Evolutionary conservation across 1,284 basidiomycete species (phyloP), one percentile per base, ranked within the genome.

Genomic region (Tilletia walkeri): DNA sequence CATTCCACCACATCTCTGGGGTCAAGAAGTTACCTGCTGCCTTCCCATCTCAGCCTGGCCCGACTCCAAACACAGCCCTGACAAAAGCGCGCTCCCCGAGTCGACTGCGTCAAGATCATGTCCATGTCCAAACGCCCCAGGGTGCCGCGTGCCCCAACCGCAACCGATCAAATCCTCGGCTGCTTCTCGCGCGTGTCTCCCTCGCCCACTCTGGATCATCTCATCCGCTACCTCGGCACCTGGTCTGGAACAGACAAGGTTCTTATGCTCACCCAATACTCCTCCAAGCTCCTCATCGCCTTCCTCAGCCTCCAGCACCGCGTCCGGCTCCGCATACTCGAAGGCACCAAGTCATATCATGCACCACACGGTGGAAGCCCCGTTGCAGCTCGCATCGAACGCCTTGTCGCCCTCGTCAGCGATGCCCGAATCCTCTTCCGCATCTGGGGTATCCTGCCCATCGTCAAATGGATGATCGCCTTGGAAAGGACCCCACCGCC

Each of bases 371-470:
- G 76, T 14, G 68, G 66, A 16, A 74, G 76, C 2, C 72, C 69
- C 12, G 73, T 73, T 14, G 78, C 76, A 0, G 69, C 73, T 65
- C 66, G 75, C 3, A 24, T 83, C 7, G 68, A 72, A 41, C 76
- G 74, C 53, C 75, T 83, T 18, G 69, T 69, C 48, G 67, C 73
- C 39, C 73, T 82, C 41, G 72, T 79, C 53, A 74, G 76, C 67
- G 79, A 83, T 69, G 82, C 80, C 3, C 70, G 82, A 14, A 68
- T 76, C 39, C 75, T 83, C 6, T 82, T 73, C 72, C 73, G 82
- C 36, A 83, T 83, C 67, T 82, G 81, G 80, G 80, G 79, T n/a
- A 71, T 82, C n/a, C 70, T 83, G 61, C 80, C 81, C 48, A 83
- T 83, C 67, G 30, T 82, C 67, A 75, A 83, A 72, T 83, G 81